Base-by-base conservation (phyloP, 768 basidiomycete species). In the Lactarius vividus region DNA sequence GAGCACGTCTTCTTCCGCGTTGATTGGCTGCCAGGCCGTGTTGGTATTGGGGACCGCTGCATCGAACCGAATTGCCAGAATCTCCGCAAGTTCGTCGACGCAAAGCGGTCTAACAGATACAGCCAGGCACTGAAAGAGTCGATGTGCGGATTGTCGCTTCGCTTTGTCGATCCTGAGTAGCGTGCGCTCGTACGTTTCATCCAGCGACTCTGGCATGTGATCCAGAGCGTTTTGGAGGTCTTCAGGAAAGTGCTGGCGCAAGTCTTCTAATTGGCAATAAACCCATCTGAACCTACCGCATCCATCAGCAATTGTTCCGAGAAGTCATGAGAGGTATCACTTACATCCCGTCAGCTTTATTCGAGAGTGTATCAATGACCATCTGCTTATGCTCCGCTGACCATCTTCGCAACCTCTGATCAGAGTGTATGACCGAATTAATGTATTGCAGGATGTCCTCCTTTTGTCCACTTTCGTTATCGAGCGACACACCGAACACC, bases 231-330 rank as follows among this genome's bases (percentile, higher is more conserved):
- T 59, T 18, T 3, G 42, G 46, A 59, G 44, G 42, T n/a, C 15
- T 7, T 11, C 3, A 33, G 42, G 31, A 4, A 46, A 20, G 20
- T 31, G 8, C 10, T 29, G 26, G 31, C 58, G 40, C 10, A 59
- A 29, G 2, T 10, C 15, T 10, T 59, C 40, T 29, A 59, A 23
- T 13, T 59, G 58, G 7, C 42, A 59, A 23, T 5, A 59, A 2
- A 46, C 42, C 59, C 59, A 59, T 33, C 59, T 8, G 16, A 59
- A 59, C 59, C 59, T 59, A 44, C 16, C 4, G 18, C 40, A 7
- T 42, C 20, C 9, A 13, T 10, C 15, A 6, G 26, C 6, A 0
- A 23, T 60, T 13, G 33, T 49, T 11, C n/a, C 33, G 13, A 26
- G 16, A 13, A 16, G 15, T 1, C 35, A 7, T 33, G 23, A 31